Conservation (phyloP, 768 basidiomycete genomes). For the Leccinum barrowsii region DNA sequence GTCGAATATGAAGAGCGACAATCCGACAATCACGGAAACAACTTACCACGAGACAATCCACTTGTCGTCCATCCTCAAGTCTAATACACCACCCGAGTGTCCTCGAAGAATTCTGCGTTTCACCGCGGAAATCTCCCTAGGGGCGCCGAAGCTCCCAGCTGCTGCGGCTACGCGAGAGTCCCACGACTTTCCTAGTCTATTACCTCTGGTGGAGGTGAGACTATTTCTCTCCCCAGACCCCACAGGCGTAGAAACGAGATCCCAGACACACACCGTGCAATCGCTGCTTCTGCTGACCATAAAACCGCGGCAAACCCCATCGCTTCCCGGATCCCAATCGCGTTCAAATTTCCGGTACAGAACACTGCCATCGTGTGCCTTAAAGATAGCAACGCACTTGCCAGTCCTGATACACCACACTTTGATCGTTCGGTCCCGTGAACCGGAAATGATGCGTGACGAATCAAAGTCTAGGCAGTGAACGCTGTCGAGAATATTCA, state of each 20-base stretch:
- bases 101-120: conserved; percentile 61
- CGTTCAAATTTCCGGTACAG: conserved; percentile 83
- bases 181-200: conserved; percentile 14
- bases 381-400: conserved; percentile 64
- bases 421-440: conserved; percentile 80
- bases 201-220: background rate
- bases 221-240: conserved; percentile 14
- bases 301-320: conserved; percentile 45
- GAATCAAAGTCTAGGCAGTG: conserved; percentile 85
- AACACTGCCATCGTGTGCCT: conserved; percentile 69
- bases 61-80: conserved; percentile 70
- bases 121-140: conserved; percentile 48
- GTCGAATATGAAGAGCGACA: conserved; percentile 3
- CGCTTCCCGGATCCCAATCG: conserved; percentile 41
- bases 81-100: conserved; percentile 81
- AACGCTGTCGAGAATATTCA: conserved; percentile 46
- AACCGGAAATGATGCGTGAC: conserved; percentile 76
- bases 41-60: conserved; percentile 95
- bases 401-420: conserved; percentile 78
- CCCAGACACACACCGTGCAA: conserved; percentile 80
- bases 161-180: conserved; percentile 7
- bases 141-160: conserved; percentile 20
- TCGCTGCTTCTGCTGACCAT: conserved; percentile 93
- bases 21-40: conserved; percentile 2
- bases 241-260: conserved; percentile 42